Conservation (phyloP, 2,329 filamentous ascomycete genomes). For the Fusarium subtropicale region DNA sequence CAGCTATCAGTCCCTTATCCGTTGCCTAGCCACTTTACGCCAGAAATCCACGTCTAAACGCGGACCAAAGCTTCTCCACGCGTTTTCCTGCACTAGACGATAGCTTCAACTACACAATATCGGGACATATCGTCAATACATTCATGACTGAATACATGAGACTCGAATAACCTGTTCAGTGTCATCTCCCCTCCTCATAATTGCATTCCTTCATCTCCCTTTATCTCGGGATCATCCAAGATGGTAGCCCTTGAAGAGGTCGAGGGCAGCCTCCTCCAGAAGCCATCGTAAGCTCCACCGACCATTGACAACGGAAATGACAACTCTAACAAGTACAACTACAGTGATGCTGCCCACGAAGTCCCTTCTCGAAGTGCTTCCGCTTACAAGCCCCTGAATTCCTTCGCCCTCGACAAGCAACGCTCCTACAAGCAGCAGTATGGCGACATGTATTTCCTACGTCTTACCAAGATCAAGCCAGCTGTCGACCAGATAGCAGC, state of each 20-base stretch:
- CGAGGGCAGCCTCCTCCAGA: slow-evolving; percentile 50
- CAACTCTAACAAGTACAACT: slow-evolving; percentile 1
- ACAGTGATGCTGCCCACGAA: slow-evolving; percentile 52
- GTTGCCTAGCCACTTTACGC: slow-evolving; percentile 47
- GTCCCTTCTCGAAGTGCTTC: slow-evolving; percentile 65
- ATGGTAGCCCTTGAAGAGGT: slow-evolving; percentile 54
- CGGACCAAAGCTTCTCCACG: slow-evolving; percentile 37
- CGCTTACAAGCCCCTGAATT: slow-evolving; percentile 78
- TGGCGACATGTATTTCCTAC: slow-evolving; percentile 96
- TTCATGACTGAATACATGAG: background rate
- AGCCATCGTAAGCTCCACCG: slow-evolving; percentile 48
- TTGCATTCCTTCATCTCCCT: too few relatives aligned
- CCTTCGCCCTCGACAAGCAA: slow-evolving; percentile 77
- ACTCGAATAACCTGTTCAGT: background rate
- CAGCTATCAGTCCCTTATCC: slow-evolving; percentile 19
- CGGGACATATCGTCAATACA: background rate
- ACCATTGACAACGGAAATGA: background rate
- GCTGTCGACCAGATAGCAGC: slow-evolving; percentile 79
- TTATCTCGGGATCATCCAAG: slow-evolving; percentile 9
- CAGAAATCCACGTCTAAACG: slow-evolving; percentile 40
- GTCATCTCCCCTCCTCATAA: background rate
- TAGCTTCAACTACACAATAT: slow-evolving; percentile 17
- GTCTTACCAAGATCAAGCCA: slow-evolving; percentile 87
- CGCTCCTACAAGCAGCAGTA: slow-evolving; percentile 93
- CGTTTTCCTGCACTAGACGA: slow-evolving; percentile 25